These are phyloP conservation scores for Diplodia intermedia DNA, from an alignment of 2,329 filamentous ascomycete genomes.

Conservation along the genomic window DNA sequence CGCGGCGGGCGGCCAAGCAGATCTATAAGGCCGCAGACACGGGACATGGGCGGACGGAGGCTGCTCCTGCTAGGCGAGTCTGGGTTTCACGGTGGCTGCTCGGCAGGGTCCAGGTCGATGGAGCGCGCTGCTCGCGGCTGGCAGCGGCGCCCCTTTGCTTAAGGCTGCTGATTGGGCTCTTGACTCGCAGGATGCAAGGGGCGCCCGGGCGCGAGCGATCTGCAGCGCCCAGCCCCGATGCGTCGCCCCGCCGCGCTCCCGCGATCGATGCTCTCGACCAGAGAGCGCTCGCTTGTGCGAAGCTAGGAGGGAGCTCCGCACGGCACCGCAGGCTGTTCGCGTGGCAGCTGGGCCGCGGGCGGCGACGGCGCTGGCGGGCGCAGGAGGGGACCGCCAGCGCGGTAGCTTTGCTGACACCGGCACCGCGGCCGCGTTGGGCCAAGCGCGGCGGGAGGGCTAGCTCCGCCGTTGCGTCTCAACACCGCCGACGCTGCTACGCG, in stretches of 20 bases:
- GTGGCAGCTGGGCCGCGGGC: background rate
- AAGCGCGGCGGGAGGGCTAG: background rate
- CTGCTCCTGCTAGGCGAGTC: constrained; percentile 9
- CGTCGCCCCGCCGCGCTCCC: background rate
- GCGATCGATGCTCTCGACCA: background rate
- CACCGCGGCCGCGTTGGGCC: background rate
- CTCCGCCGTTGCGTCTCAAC: background rate
- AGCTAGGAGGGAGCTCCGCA: background rate
- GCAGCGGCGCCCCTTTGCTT: constrained; percentile 10
- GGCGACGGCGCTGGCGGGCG: too few species aligned
- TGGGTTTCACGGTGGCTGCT: background rate
- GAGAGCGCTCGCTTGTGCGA: too few species aligned
- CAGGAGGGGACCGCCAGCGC: background rate
- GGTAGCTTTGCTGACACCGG: constrained; percentile 16
- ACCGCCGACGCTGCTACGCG: background rate
- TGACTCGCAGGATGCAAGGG: constrained; percentile 25
- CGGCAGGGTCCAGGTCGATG: constrained; percentile 1
- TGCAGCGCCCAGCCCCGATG: background rate
- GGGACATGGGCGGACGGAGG: constrained; percentile 15
- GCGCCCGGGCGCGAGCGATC: constrained; percentile 4
- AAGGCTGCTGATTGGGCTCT: background rate
- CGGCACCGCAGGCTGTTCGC: background rate
- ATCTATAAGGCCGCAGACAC: constrained; percentile 19
- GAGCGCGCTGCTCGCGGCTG: background rate
- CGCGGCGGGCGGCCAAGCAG: constrained; percentile 7